Evolutionary conservation across 2,329 filamentous ascomycete genomes (phyloP), one percentile per base, ranked within the genome.

Genomic region (Apiospora phragmitis): DNA sequence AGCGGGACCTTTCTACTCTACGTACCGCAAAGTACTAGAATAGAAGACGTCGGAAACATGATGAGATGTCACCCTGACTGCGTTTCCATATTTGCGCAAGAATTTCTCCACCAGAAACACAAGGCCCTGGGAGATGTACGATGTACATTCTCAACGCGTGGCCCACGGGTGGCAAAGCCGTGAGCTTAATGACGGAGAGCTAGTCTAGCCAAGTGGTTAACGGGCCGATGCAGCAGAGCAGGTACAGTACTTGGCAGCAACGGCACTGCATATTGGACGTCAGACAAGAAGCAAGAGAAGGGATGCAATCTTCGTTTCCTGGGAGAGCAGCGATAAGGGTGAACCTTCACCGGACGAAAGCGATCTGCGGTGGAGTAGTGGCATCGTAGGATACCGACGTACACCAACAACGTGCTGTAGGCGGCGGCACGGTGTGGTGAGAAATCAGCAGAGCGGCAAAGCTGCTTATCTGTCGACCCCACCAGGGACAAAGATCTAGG

Each of bases 1-100:
- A 67, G 42, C 26, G 42, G 32, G 42, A 67, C 42, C 42, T 67
- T 26, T 26, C 24, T 35, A 14, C 16, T 24, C 65, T 47, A 35
- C 42, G 65, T 43, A 45, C 42, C 65, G 42, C 65, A 47, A 24
- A 47, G 32, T 67, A 67, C 65, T 67, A 67, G 65, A 67, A 67
- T 67, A 67, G 65, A 67, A 67, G 45, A 47, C 45, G 42, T 47
- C 65, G 42, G 65, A 67, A 67, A 67, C 65, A 67, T 43, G 45
- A 29, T 67, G 42, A 29, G 42, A 67, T 47, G 65, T 67, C 42
- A 67, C 65, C 38, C 55, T 62, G 55, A 62, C 45, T 43, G 32
- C 35, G 65, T 67, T 67, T 29, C 65, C 65, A 67, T 45, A 67
- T 47, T 67, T 67, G 65, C 65, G 65, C 65, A 35, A 47, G 32